Evolutionary conservation across 2,329 filamentous ascomycete genomes (phyloP).

Genomic region (Penicillium sp.): DNA sequence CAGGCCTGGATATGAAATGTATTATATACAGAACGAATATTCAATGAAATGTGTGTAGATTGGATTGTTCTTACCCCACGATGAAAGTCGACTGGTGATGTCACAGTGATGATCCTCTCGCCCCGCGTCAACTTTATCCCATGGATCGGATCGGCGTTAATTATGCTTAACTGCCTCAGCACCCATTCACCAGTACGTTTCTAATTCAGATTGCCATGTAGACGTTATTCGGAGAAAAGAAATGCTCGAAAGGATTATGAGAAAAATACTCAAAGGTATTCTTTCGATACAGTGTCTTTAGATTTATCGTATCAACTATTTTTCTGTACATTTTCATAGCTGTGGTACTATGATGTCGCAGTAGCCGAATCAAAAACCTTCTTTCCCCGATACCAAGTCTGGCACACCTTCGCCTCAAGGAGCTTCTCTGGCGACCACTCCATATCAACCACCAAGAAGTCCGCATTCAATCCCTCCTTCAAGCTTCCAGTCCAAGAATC

Average conservation of each 20-base stretch:
- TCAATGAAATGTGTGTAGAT: background rate
- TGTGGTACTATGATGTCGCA: background rate
- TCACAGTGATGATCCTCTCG: constrained; percentile 11
- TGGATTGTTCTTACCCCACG: background rate
- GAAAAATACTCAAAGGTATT: background rate
- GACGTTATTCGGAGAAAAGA: background rate
- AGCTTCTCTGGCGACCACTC: constrained; percentile 42
- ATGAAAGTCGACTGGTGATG: constrained; percentile 6
- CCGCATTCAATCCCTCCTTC: constrained; percentile 40
- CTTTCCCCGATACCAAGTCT: constrained; percentile 48
- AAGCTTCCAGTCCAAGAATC: constrained; percentile 45
- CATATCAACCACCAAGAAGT: constrained; percentile 49
- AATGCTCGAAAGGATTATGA: background rate
- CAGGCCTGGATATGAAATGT: background rate
- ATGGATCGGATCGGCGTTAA: background rate
- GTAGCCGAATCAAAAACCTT: constrained; percentile 27
- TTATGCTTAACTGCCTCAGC: background rate
- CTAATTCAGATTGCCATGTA: too few relatives aligned
- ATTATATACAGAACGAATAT: background rate
- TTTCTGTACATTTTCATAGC: background rate
- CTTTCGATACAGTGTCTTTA: background rate
- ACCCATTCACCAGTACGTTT: too few relatives aligned
- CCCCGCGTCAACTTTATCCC: background rate
- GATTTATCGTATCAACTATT: background rate
- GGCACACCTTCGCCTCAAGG: constrained; percentile 39